A percentile compares a stretch with the other conserved stretches of the same genome.
Evolutionary conservation across 1,284 basidiomycete genomes (phyloP).

Genomic region (Peniophora sp.): DNA sequence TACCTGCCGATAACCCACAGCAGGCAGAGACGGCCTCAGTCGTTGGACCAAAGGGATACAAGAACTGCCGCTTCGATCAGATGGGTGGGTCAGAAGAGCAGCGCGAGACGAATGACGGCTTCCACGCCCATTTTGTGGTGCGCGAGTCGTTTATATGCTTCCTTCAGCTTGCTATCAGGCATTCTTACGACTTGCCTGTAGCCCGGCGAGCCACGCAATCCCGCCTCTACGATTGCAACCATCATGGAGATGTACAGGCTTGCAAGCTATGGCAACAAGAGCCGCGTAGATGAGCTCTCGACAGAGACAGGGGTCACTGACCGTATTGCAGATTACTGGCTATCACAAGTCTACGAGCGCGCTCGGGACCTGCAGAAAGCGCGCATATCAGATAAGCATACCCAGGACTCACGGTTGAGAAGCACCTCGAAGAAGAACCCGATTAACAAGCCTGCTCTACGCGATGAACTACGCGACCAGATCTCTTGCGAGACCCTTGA

Average conservation of each 20-base stretch:
- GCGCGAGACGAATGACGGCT: background rate
- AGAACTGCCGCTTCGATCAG: background rate
- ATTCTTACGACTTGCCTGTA: background rate
- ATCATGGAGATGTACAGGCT: background rate
- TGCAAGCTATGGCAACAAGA: background rate
- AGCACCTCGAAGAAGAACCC: background rate
- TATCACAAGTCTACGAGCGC: background rate
- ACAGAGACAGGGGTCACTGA: background rate
- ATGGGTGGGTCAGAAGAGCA: background rate
- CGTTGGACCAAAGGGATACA: background rate
- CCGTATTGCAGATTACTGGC: background rate
- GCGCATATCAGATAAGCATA: background rate
- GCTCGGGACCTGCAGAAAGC: background rate
- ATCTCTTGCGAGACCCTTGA: background rate
- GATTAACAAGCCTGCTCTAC: background rate
- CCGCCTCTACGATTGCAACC: background rate
- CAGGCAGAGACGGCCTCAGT: constrained; percentile 11
- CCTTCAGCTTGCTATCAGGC: background rate
- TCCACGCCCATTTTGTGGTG: background rate
- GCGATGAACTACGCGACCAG: background rate
- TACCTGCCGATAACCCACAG: constrained; percentile 22
- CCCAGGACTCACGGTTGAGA: background rate
- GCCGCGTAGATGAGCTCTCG: background rate
- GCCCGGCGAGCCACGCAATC: background rate
- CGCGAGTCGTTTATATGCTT: background rate